Evolutionary conservation across 345 rosid genomes (phyloP).

Genomic region (Salix arbutifolia): DNA sequence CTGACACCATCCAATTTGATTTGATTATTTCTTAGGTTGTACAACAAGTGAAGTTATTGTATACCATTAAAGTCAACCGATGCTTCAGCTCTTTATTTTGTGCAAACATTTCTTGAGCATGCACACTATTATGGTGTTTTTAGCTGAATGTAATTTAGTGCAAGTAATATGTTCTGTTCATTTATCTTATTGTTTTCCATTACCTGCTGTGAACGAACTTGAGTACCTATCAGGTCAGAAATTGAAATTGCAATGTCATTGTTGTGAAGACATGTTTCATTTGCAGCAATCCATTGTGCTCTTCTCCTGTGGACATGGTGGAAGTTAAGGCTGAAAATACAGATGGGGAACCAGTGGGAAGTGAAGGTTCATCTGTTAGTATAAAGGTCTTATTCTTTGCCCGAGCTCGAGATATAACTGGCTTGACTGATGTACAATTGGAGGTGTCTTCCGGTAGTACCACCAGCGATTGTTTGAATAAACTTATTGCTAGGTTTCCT

Average conservation of each 20-base stretch:
- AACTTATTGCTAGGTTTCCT: constrained; percentile 58
- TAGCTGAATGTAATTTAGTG: too few relatives aligned
- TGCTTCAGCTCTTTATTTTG: too few relatives aligned
- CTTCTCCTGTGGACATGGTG: constrained; percentile 17
- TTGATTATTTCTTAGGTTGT: too few relatives aligned
- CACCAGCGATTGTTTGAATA: constrained; percentile 54
- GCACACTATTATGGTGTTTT: too few relatives aligned
- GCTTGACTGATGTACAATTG: constrained; percentile 46
- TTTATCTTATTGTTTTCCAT: neutral
- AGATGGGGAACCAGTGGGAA: neutral
- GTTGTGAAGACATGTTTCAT: constrained; percentile 11
- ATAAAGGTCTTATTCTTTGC: constrained; percentile 82
- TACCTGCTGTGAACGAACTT: neutral
- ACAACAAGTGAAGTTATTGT: too few relatives aligned
- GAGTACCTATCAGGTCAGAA: neutral
- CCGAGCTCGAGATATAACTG: constrained; percentile 76
- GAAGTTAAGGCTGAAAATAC: constrained; percentile 15
- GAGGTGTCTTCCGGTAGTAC: constrained; percentile 65
- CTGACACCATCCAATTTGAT: too few relatives aligned
- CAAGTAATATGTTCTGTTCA: too few relatives aligned
- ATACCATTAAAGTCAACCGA: too few relatives aligned
- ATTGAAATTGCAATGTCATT: neutral
- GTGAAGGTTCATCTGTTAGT: constrained; percentile 31
- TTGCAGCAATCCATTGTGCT: neutral
- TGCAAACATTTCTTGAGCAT: too few relatives aligned